Evolutionary conservation across 768 basidiomycete species (phyloP), one percentile per base, ranked within the genome.

Genomic region (Auriscalpium vulgare): DNA sequence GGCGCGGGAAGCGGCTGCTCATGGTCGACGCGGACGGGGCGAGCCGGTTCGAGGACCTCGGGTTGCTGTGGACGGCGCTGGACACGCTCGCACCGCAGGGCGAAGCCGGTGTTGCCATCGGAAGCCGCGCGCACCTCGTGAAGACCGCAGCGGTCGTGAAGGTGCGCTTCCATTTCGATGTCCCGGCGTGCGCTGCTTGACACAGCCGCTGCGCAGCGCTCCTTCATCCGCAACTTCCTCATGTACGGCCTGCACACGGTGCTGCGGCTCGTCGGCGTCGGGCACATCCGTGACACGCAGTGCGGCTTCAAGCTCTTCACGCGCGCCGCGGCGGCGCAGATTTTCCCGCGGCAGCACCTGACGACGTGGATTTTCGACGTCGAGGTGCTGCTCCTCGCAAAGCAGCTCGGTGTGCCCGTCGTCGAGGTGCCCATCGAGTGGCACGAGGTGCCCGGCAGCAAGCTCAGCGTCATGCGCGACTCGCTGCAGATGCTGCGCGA

Each of bases 241-340:
- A 97, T 97, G 95, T 87, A 95, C 65, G 88, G 87, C 4, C 81
- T 97, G 56, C 95, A 97, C 68, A 85, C 90, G 17, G 84, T 94
- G 66, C 79, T 97, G 9, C 84, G 87, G 37, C 81, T 95, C 47
- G 84, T 95, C 35, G 94, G 95, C 48, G 92, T 94, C 3, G 87
- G 87, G 8, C 86, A 91, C 65, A 88, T 95, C 58, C 83, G 90
- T 23, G 94, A 97, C 73, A 97, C 95, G 16, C 95, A 97, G 68
- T 97, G 95, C 66, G 95, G 95, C 36, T 97, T 97, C 83, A 97
- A 97, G 72, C 81, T 97, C 29, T 95, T 95, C 72, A 85, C 92
- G 14, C 89, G 92, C 10, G 64, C 75, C 3, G 86, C 93, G 0
- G 93, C 93, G 9, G 82, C 78, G 51, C 80, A 80, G 56, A 84